Base-by-base conservation (phyloP, 176 grass and related monocot species). In the Stipa capillata region DNA sequence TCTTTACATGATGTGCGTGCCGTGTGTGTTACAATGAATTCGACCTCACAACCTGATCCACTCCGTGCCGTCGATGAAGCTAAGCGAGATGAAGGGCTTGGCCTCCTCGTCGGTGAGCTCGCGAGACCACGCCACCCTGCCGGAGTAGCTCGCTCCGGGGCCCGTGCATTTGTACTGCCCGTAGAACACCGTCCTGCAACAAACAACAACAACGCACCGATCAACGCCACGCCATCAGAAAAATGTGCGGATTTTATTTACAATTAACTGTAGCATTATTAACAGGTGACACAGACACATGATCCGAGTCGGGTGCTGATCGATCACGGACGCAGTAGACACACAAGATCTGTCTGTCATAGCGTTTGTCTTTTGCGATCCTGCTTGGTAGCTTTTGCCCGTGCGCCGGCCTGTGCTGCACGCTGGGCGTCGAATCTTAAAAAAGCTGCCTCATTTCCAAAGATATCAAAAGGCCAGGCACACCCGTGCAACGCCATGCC, bases 101-200 rank as follows among this genome's bases (percentile, higher is more conserved):
- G 91, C 94, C 82, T 94, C 94, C 74, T 94, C 84, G 65, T 97
- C 91, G 43, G 91, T 97, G 78, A 97, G 89, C 85, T 97, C 91
- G 33, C 89, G 86, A 24, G 91, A 93, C 91, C 91, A 97, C 6
- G 86, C 67, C 42, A 97, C 91, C 54, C 94, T 67, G 9, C 91
- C 87, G 2, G 89, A 82, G 25, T 84, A 91, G 75, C 75, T 90
- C 4, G 94, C 78, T 2, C 91, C 89, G 0, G 91, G 82, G 0
- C 96, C 96, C 5, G 78, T 87, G 92, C 96, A 99, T 82, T 89
- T 94, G 90, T 99, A 99, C 54, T 99, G 92, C 33, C 96, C 96
- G 49, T 99, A 99, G 89, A 99, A 99, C 73, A 99, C 96, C 50
- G 96, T 95, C 92, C 94, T 94, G 89, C 67, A 85, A 1, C 27